phyloP scores from a whole-genome alignment of 805 yeast species.

The Komagataella phaffii region DNA sequence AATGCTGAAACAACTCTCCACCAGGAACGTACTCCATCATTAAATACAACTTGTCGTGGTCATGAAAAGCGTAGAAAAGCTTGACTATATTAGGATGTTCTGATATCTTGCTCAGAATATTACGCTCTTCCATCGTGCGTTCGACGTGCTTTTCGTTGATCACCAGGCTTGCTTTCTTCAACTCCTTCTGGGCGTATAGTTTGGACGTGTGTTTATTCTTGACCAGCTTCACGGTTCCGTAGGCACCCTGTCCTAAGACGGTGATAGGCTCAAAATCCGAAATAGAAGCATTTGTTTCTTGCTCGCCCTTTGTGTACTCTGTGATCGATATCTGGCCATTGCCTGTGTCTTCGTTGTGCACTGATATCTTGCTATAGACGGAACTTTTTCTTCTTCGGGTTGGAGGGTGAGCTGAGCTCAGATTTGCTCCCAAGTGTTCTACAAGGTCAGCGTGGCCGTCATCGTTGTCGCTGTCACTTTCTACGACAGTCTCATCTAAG shows the following conservation, averaged over 20 bases:
- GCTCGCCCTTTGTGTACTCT: background rate
- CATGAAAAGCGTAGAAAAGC: slow-evolving; percentile 75
- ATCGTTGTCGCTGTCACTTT: background rate
- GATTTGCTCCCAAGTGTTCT: background rate
- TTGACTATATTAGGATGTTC: slow-evolving; percentile 71
- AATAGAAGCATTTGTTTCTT: slow-evolving; percentile 2
- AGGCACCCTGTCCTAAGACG: slow-evolving; percentile 80
- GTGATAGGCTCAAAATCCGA: slow-evolving; percentile 64
- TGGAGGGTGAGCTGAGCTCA: background rate
- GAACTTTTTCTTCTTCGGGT: background rate
- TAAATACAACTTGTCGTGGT: slow-evolving; percentile 58
- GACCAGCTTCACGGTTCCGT: slow-evolving; percentile 76
- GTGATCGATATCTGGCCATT: background rate
- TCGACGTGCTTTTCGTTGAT: slow-evolving; percentile 46
- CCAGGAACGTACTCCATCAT: slow-evolving; percentile 78
- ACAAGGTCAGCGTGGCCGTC: background rate
- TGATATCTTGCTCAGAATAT: slow-evolving; percentile 49
- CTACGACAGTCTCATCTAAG: background rate
- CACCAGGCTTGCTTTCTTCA: slow-evolving; percentile 68
- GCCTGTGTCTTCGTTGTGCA: background rate
- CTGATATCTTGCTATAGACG: background rate
- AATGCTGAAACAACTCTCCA: slow-evolving; percentile 67
- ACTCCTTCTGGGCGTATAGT: slow-evolving; percentile 76
- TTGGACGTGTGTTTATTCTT: slow-evolving; percentile 47
- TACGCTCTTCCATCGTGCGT: slow-evolving; percentile 69